Percentiles rank a stretch among this genome's conserved stretches.
These are phyloP conservation scores for Diutina mesorugosa DNA, from an alignment of 1,139 yeast genomes.

Conservation along the genomic window DNA sequence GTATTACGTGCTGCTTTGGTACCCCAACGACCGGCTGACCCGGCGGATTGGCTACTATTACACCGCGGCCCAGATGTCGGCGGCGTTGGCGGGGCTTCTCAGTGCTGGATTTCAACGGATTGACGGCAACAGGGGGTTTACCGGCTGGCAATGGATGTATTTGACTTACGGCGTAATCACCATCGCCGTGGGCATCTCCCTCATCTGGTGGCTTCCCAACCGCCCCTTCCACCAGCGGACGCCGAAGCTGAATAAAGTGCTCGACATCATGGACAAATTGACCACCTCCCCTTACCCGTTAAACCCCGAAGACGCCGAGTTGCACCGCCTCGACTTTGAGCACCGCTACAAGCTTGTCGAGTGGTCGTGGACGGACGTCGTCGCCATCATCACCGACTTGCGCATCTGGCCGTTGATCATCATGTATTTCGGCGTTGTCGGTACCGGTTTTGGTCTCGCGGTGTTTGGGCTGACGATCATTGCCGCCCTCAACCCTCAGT, in stretches of 20 bases:
- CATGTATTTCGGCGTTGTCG: slow-evolving; percentile 90
- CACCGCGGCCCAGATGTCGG: slow-evolving; percentile 83
- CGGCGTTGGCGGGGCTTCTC: slow-evolving; percentile 76
- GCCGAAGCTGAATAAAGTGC: slow-evolving; percentile 7
- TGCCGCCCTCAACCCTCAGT: slow-evolving; percentile 44
- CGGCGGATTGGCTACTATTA: slow-evolving; percentile 78
- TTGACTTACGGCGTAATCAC: slow-evolving; percentile 66
- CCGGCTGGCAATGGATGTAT: slow-evolving; percentile 88
- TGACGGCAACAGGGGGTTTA: slow-evolving; percentile 55
- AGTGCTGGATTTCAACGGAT: slow-evolving; percentile 81
- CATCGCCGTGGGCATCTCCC: slow-evolving; percentile 47
- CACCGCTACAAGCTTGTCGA: slow-evolving; percentile 26
- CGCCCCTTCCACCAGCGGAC: slow-evolving; percentile 25
- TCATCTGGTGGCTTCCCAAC: slow-evolving; percentile 83
- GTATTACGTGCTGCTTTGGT: slow-evolving; percentile 75
- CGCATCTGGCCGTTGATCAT: slow-evolving; percentile 71
- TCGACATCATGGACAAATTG: slow-evolving; percentile 6
- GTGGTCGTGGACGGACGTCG: slow-evolving; percentile 56
- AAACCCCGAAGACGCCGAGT: slow-evolving; percentile 32
- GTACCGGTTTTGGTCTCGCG: slow-evolving; percentile 76
- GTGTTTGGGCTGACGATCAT: slow-evolving; percentile 82
- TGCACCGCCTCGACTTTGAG: slow-evolving; percentile 58
- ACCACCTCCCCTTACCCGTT: slow-evolving; percentile 39
- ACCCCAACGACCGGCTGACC: slow-evolving; percentile 69
- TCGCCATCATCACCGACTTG: slow-evolving; percentile 42